Evolutionary conservation across 176 grass and related monocot genomes (phyloP).

Genomic region (Neostapfia colusana): DNA sequence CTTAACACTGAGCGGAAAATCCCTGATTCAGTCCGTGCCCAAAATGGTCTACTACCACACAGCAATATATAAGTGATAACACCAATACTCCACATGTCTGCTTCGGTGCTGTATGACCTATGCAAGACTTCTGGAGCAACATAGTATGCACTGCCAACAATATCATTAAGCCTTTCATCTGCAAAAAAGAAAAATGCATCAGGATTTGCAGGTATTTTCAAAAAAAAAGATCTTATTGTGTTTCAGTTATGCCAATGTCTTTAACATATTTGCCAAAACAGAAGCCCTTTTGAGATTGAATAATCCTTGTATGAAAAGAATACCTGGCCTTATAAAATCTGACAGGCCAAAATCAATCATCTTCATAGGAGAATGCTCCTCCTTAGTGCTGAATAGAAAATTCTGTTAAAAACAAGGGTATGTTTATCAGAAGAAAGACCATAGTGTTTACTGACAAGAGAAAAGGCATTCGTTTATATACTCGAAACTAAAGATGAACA

Average conservation of each 20-base stretch:
- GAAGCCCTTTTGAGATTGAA: background rate
- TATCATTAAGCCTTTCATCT: slow-evolving; percentile 99
- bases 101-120: slow-evolving; percentile 94
- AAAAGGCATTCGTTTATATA: slow-evolving; percentile 22
- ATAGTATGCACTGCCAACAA: slow-evolving; percentile 99
- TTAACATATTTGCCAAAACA: slow-evolving; percentile 17
- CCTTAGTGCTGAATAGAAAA: slow-evolving; percentile 86
- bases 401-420: slow-evolving; percentile 60
- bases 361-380: slow-evolving; percentile 94
- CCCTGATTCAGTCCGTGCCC: slow-evolving; percentile 98
- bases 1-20: slow-evolving; percentile 97
- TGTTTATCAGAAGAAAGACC: slow-evolving; percentile 30
- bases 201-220: background rate
- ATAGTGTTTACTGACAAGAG: slow-evolving; percentile 15
- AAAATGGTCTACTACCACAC: slow-evolving; percentile 96
- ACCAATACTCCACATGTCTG: slow-evolving; percentile 98
- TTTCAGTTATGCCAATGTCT: slow-evolving; percentile 8
- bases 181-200: slow-evolving; percentile 38
- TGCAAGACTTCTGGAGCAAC: slow-evolving; percentile 98
- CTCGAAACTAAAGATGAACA: slow-evolving; percentile 35
- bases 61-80: slow-evolving; percentile 97
- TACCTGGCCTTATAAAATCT: slow-evolving; percentile 96
- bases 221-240: background rate
- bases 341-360: slow-evolving; percentile 99
- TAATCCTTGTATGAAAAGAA: slow-evolving; percentile 28